Evolutionary conservation across 2,329 filamentous ascomycete species (phyloP).

Genomic region (Pseudocercospora crystallina): DNA sequence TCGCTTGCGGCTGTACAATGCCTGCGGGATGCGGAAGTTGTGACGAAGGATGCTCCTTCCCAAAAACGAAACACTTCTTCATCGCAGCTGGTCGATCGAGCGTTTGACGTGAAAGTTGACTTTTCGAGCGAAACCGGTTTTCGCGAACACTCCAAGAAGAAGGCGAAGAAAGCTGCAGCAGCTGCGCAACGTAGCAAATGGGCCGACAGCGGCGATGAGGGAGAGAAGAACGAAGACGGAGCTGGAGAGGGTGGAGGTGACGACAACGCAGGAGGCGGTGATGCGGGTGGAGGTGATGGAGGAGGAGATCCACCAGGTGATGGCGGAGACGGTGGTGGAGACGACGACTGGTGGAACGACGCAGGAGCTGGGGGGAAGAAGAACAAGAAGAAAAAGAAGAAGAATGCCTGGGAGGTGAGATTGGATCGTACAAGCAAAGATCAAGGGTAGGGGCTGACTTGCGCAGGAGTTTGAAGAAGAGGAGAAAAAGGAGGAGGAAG

Average conservation of each 20-base stretch:
- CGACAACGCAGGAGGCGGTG: conserved; percentile 34
- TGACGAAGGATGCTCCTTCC: conserved; percentile 10
- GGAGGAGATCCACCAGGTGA: conserved; percentile 30
- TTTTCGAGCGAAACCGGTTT: conserved; percentile 55
- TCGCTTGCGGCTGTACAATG: conserved; percentile 15
- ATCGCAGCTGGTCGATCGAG: conserved; percentile 4
- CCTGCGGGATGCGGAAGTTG: conserved; percentile 9
- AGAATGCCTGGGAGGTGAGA: conserved; percentile 32
- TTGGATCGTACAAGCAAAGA: not conserved
- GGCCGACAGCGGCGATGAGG: conserved; percentile 48
- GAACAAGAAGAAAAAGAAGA: conserved; percentile 44
- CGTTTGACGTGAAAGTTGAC: conserved; percentile 50
- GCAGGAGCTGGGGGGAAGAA: conserved; percentile 34
- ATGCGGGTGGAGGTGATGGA: conserved; percentile 28
- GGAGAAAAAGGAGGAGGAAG: conserved; percentile 41
- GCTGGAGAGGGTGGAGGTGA: conserved; percentile 37
- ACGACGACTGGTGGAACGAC: conserved; percentile 36
- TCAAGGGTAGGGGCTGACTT: not conserved
- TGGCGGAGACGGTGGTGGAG: conserved; percentile 32
- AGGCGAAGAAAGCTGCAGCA: conserved; percentile 44
- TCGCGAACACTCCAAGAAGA: conserved; percentile 55
- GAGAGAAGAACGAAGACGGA: conserved; percentile 41
- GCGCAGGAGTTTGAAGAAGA: conserved; percentile 37
- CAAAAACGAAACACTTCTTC: not conserved
- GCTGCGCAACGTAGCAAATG: conserved; percentile 40